phyloP scores from a whole-genome alignment of 1,139 yeast species.

The Geotrichum australiense region DNA sequence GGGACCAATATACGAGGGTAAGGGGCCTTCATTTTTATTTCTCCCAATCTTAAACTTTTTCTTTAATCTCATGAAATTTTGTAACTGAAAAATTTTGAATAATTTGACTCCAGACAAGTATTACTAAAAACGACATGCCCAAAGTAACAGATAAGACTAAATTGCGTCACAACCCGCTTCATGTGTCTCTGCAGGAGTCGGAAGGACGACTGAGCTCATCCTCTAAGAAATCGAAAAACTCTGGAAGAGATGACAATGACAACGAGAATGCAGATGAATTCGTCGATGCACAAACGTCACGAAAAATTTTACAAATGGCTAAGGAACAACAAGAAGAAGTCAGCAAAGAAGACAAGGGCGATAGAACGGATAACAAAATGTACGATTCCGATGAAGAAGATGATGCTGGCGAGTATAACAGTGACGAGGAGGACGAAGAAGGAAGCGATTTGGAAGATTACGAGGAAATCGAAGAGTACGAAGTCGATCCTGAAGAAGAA shows the following conservation, averaged over 20 bases:
- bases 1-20: not conserved
- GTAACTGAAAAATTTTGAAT: slow-evolving; percentile 5
- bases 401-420: slow-evolving; percentile 6
- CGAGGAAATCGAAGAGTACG: slow-evolving; percentile 44
- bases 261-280: slow-evolving; percentile 49
- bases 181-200: slow-evolving; percentile 19
- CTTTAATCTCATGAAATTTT: not conserved
- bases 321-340: slow-evolving; percentile 88
- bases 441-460: slow-evolving; percentile 39
- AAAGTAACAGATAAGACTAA: slow-evolving; percentile 8
- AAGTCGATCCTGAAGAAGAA: slow-evolving; percentile 41
- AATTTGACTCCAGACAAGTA: too few species aligned
- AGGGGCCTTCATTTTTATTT: not conserved
- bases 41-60: slow-evolving; percentile 3
- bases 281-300: slow-evolving; percentile 75
- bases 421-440: slow-evolving; percentile 35
- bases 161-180: slow-evolving; percentile 17
- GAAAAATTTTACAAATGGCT: slow-evolving; percentile 82
- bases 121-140: too few species aligned
- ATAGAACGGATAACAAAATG: slow-evolving; percentile 7
- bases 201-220: slow-evolving; percentile 21
- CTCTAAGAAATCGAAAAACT: slow-evolving; percentile 10
- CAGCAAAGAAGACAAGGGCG: slow-evolving; percentile 46
- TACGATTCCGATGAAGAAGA: slow-evolving; percentile 15
- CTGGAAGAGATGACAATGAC: slow-evolving; percentile 35